phyloP scores from a whole-genome alignment of 2,329 filamentous ascomycete genomes.

The Pseudocercospora fijiensis region DNA sequence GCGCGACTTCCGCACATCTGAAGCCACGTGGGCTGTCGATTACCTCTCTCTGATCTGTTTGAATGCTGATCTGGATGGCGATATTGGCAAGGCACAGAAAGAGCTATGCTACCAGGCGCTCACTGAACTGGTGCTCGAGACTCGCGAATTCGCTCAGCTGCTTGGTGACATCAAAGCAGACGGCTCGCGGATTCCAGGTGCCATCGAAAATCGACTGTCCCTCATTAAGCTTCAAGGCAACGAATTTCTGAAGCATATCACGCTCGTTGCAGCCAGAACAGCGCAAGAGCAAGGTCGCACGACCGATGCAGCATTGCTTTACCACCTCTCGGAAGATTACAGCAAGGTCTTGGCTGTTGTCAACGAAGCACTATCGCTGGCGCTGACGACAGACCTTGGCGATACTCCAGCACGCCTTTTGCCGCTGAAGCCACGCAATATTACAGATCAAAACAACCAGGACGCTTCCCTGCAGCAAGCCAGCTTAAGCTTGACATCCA shows the following conservation, averaged over 20 bases:
- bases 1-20: slow-evolving; percentile 86
- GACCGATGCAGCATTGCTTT: slow-evolving; percentile 90
- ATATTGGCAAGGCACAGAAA: slow-evolving; percentile 72
- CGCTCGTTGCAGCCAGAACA: slow-evolving; percentile 83
- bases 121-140: slow-evolving; percentile 93
- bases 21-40: slow-evolving; percentile 86
- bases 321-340: slow-evolving; percentile 92
- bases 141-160: slow-evolving; percentile 88
- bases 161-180: slow-evolving; percentile 88
- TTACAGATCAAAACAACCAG: slow-evolving; percentile 35
- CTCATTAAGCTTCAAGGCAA: slow-evolving; percentile 79
- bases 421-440: slow-evolving; percentile 70
- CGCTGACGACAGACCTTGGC: slow-evolving; percentile 80
- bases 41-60: slow-evolving; percentile 90
- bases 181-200: slow-evolving; percentile 78
- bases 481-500: slow-evolving; percentile 65
- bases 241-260: slow-evolving; percentile 89
- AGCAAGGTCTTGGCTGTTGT: slow-evolving; percentile 90
- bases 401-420: slow-evolving; percentile 75
- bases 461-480: slow-evolving; percentile 45
- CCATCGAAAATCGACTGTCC: slow-evolving; percentile 79
- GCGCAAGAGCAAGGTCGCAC: slow-evolving; percentile 92
- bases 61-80: slow-evolving; percentile 76
- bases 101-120: slow-evolving; percentile 87
- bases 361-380: slow-evolving; percentile 85